Percentiles rank a stretch among this genome's conserved stretches.
These are phyloP conservation scores for Zygotorulaspora mrakii DNA, from an alignment of 1,139 yeast genomes.

Conservation along the genomic window DNA sequence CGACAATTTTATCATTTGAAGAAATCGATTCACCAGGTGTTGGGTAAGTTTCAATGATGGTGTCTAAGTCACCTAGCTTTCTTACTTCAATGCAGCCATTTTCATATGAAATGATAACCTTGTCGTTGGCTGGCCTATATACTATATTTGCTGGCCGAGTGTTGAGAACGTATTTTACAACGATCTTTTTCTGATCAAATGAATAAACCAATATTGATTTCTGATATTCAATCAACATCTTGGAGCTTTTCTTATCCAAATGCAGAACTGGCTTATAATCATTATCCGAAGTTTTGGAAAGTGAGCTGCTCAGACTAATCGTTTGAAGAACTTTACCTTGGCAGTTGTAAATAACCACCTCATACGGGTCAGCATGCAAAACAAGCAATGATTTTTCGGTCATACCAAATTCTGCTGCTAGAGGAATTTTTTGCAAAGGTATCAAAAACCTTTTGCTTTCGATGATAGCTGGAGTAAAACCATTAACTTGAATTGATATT, in stretches of 20 bases:
- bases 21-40: constrained; percentile 12
- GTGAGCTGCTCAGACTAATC: constrained; percentile 21
- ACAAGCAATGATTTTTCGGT: constrained; percentile 35
- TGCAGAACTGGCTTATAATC: constrained; percentile 17
- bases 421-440: constrained; percentile 11
- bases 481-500: constrained; percentile 13
- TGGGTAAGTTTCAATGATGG: constrained; percentile 17
- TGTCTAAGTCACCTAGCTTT: constrained; percentile 21
- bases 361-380: constrained; percentile 23
- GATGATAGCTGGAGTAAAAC: constrained; percentile 7
- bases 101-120: constrained; percentile 25
- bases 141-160: constrained; percentile 22
- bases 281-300: constrained; percentile 11
- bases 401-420: constrained; percentile 30
- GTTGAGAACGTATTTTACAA: constrained; percentile 20
- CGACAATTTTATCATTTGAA: constrained; percentile 5
- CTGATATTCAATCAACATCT: constrained; percentile 28
- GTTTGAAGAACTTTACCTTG: constrained; percentile 30
- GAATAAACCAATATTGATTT: constrained; percentile 29
- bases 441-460: constrained; percentile 12
- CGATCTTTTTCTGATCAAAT: constrained; percentile 32
- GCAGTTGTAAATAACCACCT: constrained; percentile 31
- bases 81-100: constrained; percentile 30
- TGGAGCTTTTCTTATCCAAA: constrained; percentile 33
- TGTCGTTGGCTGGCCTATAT: constrained; percentile 25